Percentiles rank a stretch among this genome's conserved stretches.
Evolutionary conservation across 768 basidiomycete species (phyloP).

Genomic region (Lanmaoa pseudosensibilis): DNA sequence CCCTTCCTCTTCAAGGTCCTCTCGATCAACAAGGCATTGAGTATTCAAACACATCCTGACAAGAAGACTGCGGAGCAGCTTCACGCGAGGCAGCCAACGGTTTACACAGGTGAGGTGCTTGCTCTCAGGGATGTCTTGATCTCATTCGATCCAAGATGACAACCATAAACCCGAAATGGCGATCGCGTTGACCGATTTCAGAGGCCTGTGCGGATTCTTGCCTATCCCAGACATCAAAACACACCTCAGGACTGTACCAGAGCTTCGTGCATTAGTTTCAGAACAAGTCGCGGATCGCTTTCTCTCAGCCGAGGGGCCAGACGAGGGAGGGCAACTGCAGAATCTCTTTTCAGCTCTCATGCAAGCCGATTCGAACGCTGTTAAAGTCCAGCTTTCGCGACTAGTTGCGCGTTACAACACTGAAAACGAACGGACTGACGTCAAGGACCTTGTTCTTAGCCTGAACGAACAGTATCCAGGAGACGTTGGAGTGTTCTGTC

Average conservation of each 20-base stretch:
- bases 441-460: slow-evolving; percentile 61
- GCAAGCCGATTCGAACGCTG: slow-evolving; percentile 59
- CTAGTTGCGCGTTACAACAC: slow-evolving; percentile 65
- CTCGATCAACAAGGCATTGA: slow-evolving; percentile 84
- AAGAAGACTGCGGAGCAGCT: slow-evolving; percentile 75
- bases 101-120: slow-evolving; percentile 79
- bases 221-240: slow-evolving; percentile 72
- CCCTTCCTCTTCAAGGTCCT: slow-evolving; percentile 94
- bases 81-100: slow-evolving; percentile 65
- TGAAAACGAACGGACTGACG: slow-evolving; percentile 43
- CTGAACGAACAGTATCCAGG: slow-evolving; percentile 79
- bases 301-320: slow-evolving; percentile 36
- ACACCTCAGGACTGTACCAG: slow-evolving; percentile 68
- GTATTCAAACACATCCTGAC: slow-evolving; percentile 91
- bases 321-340: slow-evolving; percentile 56
- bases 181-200: slow-evolving; percentile 89
- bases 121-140: neutral
- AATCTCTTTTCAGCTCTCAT: slow-evolving; percentile 82
- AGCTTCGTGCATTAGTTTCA: slow-evolving; percentile 74
- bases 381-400: slow-evolving; percentile 53
- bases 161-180: slow-evolving; percentile 99
- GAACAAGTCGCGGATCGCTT: slow-evolving; percentile 52
- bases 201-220: slow-evolving; percentile 89
- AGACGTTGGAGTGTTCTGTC: slow-evolving; percentile 92
- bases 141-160: slow-evolving; percentile 54